Evolutionary conservation across 805 yeast species (phyloP).

Genomic region (Nakazawaea wickerhamii): DNA sequence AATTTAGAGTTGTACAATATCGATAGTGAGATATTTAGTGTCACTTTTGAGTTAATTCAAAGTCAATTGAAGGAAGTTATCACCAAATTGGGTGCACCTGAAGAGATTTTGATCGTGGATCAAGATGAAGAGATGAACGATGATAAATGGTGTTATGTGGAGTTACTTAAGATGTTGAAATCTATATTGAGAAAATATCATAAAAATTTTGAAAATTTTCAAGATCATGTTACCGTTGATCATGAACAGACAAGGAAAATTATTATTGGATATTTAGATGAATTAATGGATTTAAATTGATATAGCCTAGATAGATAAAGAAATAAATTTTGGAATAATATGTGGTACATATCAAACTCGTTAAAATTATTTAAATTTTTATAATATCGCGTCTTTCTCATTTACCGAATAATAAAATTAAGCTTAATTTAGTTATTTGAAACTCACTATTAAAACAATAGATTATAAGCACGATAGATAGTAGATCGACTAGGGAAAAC

Average conservation of each 20-base stretch:
- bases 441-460: no score
- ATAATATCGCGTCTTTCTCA: no score
- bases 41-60: conserved; percentile 20
- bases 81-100: conserved; percentile 12
- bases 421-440: no score
- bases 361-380: no score
- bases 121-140: conserved; percentile 29
- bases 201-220: neutral
- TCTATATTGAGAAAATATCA: conserved; percentile 1
- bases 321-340: neutral
- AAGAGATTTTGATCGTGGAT: conserved; percentile 20
- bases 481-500: no score
- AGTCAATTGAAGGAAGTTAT: conserved; percentile 21
- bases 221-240: neutral
- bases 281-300: neutral
- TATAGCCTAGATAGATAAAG: neutral
- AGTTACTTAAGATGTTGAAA: conserved; percentile 26
- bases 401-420: no score
- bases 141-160: conserved; percentile 36
- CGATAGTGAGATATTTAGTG: neutral
- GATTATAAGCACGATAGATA: no score
- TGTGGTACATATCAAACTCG: neutral
- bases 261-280: neutral
- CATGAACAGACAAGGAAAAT: conserved; percentile 4
- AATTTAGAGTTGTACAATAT: conserved; percentile 16